Evolutionary conservation across 2,329 filamentous ascomycete genomes (phyloP).

Genomic region (Arthroderma sp.): DNA sequence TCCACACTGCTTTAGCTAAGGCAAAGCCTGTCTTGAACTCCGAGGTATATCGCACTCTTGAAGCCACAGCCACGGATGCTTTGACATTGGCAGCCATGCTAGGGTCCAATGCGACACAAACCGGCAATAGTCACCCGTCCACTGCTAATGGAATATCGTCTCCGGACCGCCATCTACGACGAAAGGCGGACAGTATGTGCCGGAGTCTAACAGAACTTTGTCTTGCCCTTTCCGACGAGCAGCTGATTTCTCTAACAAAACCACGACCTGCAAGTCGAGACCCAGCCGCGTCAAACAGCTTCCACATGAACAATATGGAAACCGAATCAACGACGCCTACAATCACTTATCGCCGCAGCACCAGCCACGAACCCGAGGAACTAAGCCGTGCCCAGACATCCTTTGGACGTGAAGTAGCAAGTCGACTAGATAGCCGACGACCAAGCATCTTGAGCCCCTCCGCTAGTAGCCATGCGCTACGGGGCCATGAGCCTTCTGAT

Average conservation of each 20-base stretch:
- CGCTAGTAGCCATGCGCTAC: conserved; percentile 10
- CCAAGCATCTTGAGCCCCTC: conserved; percentile 22
- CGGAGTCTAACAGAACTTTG: conserved; percentile 86
- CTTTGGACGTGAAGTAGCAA: conserved; percentile 15
- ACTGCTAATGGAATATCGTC: conserved; percentile 23
- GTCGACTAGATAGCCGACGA: conserved; percentile 28
- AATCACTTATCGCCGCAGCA: conserved; percentile 24
- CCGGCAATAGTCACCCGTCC: conserved; percentile 22
- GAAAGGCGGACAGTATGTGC: conserved; percentile 87
- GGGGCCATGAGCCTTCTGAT: conserved; percentile 15
- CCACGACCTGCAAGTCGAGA: conserved; percentile 21
- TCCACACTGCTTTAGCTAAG: conserved; percentile 70
- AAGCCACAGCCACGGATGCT: conserved; percentile 70
- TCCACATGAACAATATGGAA: conserved; percentile 15
- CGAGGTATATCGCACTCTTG: conserved; percentile 65
- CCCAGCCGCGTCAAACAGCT: conserved; percentile 10
- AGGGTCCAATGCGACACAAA: conserved; percentile 54
- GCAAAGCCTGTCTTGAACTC: conserved; percentile 55
- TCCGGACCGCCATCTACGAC: conserved; percentile 71
- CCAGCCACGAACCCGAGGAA: conserved; percentile 28
- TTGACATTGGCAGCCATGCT: conserved; percentile 66
- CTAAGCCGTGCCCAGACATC: conserved; percentile 12
- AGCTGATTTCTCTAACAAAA: conserved; percentile 14
- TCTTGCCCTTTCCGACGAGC: conserved; percentile 61
- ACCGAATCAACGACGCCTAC: conserved; percentile 17